Conservation (phyloP, 2,329 filamentous ascomycete genomes). For the Hypomyces rosellus region DNA sequence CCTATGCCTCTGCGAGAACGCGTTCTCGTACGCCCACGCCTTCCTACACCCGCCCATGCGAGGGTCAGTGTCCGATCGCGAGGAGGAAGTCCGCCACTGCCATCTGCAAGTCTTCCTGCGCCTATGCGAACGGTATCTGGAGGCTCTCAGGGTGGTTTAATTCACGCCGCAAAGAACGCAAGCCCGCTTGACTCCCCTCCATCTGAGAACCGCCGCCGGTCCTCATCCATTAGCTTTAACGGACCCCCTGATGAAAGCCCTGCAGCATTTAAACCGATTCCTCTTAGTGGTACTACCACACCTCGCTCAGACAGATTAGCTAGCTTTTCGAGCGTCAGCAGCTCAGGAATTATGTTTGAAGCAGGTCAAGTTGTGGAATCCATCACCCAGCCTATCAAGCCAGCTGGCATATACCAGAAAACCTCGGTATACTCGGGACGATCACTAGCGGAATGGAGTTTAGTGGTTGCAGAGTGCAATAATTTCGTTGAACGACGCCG, state of each 20-base stretch:
- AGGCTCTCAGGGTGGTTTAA: constrained; percentile 37
- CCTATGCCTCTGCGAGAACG: constrained; percentile 51
- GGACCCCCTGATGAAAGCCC: background rate
- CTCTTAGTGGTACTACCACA: background rate
- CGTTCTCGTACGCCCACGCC: constrained; percentile 59
- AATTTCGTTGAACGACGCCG: constrained; percentile 72
- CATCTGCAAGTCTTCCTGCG: constrained; percentile 33
- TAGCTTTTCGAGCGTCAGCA: background rate
- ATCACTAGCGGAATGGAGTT: constrained; percentile 70
- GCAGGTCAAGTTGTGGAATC: constrained; percentile 1
- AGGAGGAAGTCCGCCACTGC: constrained; percentile 33
- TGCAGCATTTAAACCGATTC: background rate
- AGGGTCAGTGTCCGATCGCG: constrained; percentile 43
- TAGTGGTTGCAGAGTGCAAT: constrained; percentile 72
- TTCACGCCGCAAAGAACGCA: constrained; percentile 47
- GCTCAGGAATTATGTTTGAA: background rate
- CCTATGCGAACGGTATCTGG: constrained; percentile 44
- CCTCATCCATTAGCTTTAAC: constrained; percentile 10
- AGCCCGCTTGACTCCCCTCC: constrained; percentile 29
- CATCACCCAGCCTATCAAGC: constrained; percentile 32
- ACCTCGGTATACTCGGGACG: constrained; percentile 60
- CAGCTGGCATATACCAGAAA: constrained; percentile 37
- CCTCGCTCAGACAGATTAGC: background rate
- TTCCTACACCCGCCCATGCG: constrained; percentile 64
- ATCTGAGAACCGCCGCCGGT: constrained; percentile 20